Base-by-base conservation (phyloP, 2,329 filamentous ascomycete genomes). In the Scleromitrula shiraiana region DNA sequence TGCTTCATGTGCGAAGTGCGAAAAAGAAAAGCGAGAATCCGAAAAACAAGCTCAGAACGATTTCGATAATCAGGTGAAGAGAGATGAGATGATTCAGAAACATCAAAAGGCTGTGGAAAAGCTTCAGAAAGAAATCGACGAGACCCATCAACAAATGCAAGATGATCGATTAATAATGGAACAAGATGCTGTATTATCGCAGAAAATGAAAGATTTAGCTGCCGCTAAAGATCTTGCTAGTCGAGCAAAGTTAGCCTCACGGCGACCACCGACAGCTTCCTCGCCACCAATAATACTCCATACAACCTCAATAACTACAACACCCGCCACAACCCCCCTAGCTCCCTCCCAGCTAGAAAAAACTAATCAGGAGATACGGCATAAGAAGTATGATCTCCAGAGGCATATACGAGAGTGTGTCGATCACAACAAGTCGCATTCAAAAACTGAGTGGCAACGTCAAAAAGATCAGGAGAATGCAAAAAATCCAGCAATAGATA, bases 401-500 rank as follows among this genome's bases (percentile, higher is more conserved):
- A 6, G 6, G 12, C 26, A 27, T 27, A 7, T 7, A 12, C 35
- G 23, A 23, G 35, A 38, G 20, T 38, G 35, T 23, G 26, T 56
- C 17, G 44, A 49, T 7, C 54, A 60, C n/a, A 59, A 59, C n/a
- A 36, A 38, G 30, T 62, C 60, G 1, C 10, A 42, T 2, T 52
- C 77, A 0, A 62, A 64, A 1, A 64, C 67, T 1, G 78, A 86
- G 15, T 88, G 83, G 85, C 65, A 81, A 12, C 59, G 67, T 1
- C 71, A 81, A 55, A 88, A 88, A 58, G 41, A 65, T 1, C 59
- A 63, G 1, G 73, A 81, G 26, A 68, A 69, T 1, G 71, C 73
- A 0, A 55, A 57, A 1, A 85, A 78, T 52, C 57, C 63, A 0
- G 68, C 74, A 0, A 57, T 89, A 0, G 83, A 89, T 50, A 59